phyloP scores from a whole-genome alignment of 169 alveolate genomes.

The Eimeria maxima region DNA sequence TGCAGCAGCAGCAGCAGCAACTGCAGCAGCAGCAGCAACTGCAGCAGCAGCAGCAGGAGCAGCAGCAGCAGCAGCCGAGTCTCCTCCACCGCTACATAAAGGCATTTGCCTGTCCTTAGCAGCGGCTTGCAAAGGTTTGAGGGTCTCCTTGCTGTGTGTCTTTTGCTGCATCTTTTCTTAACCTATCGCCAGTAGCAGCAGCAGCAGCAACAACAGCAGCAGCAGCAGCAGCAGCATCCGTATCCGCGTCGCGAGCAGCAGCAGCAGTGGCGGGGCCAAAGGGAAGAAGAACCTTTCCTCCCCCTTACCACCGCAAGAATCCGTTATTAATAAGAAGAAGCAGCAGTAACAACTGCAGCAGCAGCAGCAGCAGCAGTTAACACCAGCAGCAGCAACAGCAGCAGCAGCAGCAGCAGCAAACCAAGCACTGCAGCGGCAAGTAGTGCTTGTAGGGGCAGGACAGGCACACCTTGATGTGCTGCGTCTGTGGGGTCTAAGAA shows the following conservation, averaged over 20 bases:
- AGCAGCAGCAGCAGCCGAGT: slow-evolving; percentile 14
- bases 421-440: slow-evolving; percentile 40
- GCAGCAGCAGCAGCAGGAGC: slow-evolving; percentile 10
- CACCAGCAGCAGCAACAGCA: too few relatives aligned
- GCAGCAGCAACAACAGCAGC: slow-evolving; percentile 27
- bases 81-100: not conserved
- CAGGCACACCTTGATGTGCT: slow-evolving; percentile 48
- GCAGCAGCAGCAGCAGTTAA: too few relatives aligned
- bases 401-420: slow-evolving; percentile 1
- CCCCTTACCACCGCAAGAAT: not conserved
- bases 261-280: too few relatives aligned
- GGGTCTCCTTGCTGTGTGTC: not conserved
- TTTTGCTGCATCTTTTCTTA: not conserved
- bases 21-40: too few relatives aligned
- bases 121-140: too few relatives aligned
- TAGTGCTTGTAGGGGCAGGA: slow-evolving; percentile 51
- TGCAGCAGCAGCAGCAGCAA: too few relatives aligned
- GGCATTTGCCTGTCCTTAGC: not conserved
- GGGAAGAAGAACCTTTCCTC: too few relatives aligned
- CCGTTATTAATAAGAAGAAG: too few relatives aligned
- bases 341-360: too few relatives aligned
- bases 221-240: not conserved
- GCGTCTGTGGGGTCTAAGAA: slow-evolving; percentile 36
- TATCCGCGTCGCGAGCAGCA: too few relatives aligned
- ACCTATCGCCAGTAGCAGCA: not conserved